A percentile compares a stretch with the other conserved stretches of the same genome.
phyloP scores from a whole-genome alignment of 495 filamentous ascomycete species.

The Oidiodendron maius region DNA sequence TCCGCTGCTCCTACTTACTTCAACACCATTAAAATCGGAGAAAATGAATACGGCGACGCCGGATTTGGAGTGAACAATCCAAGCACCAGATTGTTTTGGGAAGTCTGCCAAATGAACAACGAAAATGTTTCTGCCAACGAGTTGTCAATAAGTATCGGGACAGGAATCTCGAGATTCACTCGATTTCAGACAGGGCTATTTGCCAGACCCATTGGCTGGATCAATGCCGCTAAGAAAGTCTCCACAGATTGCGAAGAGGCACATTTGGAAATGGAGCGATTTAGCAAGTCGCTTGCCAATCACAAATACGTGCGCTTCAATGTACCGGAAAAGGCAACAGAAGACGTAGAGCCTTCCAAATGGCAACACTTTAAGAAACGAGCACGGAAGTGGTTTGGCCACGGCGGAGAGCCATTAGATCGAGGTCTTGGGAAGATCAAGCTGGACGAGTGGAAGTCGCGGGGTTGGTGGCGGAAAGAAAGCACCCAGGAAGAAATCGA shows the following conservation, averaged over 20 bases:
- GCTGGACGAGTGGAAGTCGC: constrained; percentile 5
- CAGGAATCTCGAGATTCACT: background rate
- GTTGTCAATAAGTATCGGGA: constrained; percentile 5
- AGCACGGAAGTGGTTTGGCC: constrained; percentile 1
- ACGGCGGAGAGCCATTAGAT: constrained; percentile 1
- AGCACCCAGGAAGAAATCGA: constrained; percentile 5
- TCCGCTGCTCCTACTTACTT: constrained; percentile 49
- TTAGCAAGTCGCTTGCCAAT: background rate
- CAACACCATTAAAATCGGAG: constrained; percentile 24
- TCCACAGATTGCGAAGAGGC: constrained; percentile 2
- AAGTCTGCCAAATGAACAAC: constrained; percentile 9
- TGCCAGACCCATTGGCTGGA: background rate
- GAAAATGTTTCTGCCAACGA: background rate
- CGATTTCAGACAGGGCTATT: background rate
- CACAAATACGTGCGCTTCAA: background rate
- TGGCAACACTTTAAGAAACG: constrained; percentile 2
- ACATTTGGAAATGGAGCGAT: background rate
- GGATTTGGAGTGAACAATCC: constrained; percentile 28
- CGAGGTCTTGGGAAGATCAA: constrained; percentile 4
- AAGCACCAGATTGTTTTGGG: constrained; percentile 19
- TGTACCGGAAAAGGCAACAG: constrained; percentile 1
- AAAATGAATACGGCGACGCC: constrained; percentile 21
- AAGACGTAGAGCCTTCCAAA: background rate
- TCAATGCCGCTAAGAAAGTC: constrained; percentile 1
- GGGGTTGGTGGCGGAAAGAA: constrained; percentile 4